Conservation (phyloP, 2,329 filamentous ascomycete genomes). For the Pseudopyricularia cyperi region DNA sequence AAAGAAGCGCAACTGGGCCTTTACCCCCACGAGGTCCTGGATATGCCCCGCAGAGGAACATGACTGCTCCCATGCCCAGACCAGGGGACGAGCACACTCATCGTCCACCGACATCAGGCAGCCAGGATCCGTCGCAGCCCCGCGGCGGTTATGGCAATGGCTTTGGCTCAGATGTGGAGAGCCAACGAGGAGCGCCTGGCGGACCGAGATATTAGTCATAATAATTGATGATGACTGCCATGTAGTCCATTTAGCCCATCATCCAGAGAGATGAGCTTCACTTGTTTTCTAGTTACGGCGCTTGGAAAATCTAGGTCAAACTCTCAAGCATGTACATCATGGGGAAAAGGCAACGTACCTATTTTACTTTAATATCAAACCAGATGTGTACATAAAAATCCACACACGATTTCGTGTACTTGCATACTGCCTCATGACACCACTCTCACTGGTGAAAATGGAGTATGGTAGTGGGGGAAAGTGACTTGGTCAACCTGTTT, state of each 20-base stretch:
- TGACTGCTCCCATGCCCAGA: constrained; percentile 17
- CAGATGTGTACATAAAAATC: too few relatives aligned
- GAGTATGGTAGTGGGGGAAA: too few relatives aligned
- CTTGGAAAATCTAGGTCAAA: too few relatives aligned
- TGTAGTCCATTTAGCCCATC: background rate
- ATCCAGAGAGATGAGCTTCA: too few relatives aligned
- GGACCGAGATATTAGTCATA: constrained; percentile 7
- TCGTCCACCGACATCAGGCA: constrained; percentile 3
- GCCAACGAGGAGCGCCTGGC: constrained; percentile 5
- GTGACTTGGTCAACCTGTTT: too few relatives aligned
- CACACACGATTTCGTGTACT: too few relatives aligned
- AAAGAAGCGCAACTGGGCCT: background rate
- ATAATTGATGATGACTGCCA: background rate
- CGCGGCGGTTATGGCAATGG: constrained; percentile 1
- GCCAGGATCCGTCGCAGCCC: constrained; percentile 1
- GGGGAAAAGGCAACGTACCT: too few relatives aligned
- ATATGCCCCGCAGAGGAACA: constrained; percentile 13
- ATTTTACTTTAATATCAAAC: too few relatives aligned
- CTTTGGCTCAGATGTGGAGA: constrained; percentile 10
- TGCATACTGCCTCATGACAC: too few relatives aligned
- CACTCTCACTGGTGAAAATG: too few relatives aligned
- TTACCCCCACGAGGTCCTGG: constrained; percentile 8
- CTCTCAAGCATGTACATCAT: too few relatives aligned
- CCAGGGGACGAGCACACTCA: constrained; percentile 8
- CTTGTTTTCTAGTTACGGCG: too few relatives aligned